These are phyloP conservation scores for Picea abies DNA, from an alignment of 83 land plant species.

Conservation along the genomic window DNA sequence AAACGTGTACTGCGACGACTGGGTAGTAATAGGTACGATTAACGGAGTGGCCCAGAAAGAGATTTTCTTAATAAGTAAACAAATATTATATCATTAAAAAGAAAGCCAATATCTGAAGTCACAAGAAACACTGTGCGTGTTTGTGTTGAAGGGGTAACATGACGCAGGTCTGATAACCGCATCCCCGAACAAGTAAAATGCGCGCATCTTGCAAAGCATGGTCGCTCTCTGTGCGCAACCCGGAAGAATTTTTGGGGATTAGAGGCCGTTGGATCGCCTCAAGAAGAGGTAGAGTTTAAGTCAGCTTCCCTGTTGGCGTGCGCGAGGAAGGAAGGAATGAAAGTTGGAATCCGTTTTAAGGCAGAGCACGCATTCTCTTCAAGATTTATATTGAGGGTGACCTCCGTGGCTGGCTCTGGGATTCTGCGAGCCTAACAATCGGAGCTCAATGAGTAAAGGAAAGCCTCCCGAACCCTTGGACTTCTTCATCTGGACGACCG, in stretches of 20 bases:
- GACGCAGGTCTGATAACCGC: background rate
- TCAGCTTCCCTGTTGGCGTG: background rate
- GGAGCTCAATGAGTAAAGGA: constrained; percentile 8
- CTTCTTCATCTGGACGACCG: constrained; percentile 11
- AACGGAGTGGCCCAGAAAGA: too few species aligned
- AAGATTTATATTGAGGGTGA: background rate
- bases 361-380: background rate
- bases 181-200: background rate
- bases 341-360: background rate
- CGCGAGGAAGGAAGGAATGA: background rate
- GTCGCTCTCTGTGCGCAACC: background rate
- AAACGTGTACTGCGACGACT: too few species aligned
- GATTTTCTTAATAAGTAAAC: too few species aligned
- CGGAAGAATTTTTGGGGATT: constrained; percentile 2
- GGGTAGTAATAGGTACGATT: too few species aligned
- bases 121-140: too few species aligned
- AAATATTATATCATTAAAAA: too few species aligned
- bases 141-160: background rate
- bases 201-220: constrained; percentile 5
- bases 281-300: background rate
- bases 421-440: background rate
- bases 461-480: constrained; percentile 16
- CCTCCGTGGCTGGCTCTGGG: background rate
- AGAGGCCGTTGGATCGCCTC: background rate
- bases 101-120: too few species aligned